Percentiles rank a stretch among this genome's conserved stretches.
Evolutionary conservation across 1,284 basidiomycete genomes (phyloP).

Genomic region (Sanghuangporus sanghuang): DNA sequence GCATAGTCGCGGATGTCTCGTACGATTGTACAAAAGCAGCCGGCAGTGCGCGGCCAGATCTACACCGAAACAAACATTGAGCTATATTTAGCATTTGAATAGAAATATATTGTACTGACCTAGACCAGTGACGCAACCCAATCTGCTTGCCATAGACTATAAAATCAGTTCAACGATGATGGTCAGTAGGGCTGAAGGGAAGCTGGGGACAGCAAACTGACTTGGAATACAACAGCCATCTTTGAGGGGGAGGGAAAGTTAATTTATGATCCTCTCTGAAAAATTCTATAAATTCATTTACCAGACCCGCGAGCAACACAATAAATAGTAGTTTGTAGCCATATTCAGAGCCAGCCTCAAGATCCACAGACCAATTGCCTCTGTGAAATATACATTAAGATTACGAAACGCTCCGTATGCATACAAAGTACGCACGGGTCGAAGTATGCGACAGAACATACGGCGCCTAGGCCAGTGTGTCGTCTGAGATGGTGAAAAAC

Average conservation of each 20-base stretch:
- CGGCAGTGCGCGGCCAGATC: slow-evolving; percentile 72
- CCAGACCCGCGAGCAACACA: slow-evolving; percentile 73
- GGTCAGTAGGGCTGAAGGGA: background rate
- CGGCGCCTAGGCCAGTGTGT: slow-evolving; percentile 43
- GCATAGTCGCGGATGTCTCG: slow-evolving; percentile 52
- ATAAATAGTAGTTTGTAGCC: slow-evolving; percentile 87
- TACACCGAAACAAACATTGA: slow-evolving; percentile 23
- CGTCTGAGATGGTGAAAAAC: slow-evolving; percentile 31
- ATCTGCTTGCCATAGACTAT: slow-evolving; percentile 53
- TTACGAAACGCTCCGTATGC: background rate
- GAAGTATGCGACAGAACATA: slow-evolving; percentile 51
- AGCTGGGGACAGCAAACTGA: slow-evolving; percentile 24
- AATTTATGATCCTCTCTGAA: too few species aligned
- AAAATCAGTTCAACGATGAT: slow-evolving; percentile 12
- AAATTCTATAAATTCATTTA: too few species aligned
- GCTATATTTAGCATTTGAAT: background rate
- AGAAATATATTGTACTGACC: slow-evolving; percentile 34
- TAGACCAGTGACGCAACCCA: slow-evolving; percentile 70
- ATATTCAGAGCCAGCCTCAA: slow-evolving; percentile 68
- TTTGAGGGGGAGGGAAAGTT: too few species aligned
- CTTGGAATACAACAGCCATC: slow-evolving; percentile 77
- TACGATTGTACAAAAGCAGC: slow-evolving; percentile 60
- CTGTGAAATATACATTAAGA: slow-evolving; percentile 27
- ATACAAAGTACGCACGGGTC: slow-evolving; percentile 40
- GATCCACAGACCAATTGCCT: slow-evolving; percentile 74